These are phyloP conservation scores for Pluteus cervinus DNA, from an alignment of 768 basidiomycete genomes.

Conservation along the genomic window DNA sequence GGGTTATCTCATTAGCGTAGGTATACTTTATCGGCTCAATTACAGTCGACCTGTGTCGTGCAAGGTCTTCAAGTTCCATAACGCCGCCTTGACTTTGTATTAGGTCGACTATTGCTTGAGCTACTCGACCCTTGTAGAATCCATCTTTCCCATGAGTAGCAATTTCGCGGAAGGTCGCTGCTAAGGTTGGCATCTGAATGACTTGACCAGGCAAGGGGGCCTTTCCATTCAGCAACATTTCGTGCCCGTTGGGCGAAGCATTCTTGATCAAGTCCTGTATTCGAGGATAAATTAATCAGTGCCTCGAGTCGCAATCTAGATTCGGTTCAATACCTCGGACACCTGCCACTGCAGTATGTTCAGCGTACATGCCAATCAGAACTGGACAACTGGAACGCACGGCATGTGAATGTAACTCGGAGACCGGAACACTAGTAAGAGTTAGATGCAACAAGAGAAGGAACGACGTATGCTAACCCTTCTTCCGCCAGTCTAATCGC, in stretches of 20 bases:
- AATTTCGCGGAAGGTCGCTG: constrained; percentile 74
- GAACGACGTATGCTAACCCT: constrained; percentile 71
- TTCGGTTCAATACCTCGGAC: constrained; percentile 42
- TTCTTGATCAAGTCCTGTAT: constrained; percentile 63
- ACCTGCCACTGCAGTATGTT: constrained; percentile 40
- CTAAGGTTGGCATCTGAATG: constrained; percentile 76
- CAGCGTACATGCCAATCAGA: background rate
- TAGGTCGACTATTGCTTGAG: constrained; percentile 83
- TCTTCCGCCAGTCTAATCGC: constrained; percentile 90
- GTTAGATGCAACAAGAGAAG: constrained; percentile 1
- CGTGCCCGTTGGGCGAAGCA: constrained; percentile 79
- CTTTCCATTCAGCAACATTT: constrained; percentile 82
- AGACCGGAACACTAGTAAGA: constrained; percentile 69
- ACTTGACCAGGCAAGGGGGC: constrained; percentile 85
- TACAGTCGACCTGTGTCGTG: constrained; percentile 68
- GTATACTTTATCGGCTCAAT: constrained; percentile 92
- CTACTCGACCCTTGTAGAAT: constrained; percentile 90
- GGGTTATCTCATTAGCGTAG: constrained; percentile 77
- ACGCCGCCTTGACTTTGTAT: constrained; percentile 84
- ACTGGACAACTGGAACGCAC: constrained; percentile 25
- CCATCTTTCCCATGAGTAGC: constrained; percentile 83
- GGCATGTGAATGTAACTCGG: constrained; percentile 65
- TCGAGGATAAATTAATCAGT: constrained; percentile 1
- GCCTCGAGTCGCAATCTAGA: background rate
- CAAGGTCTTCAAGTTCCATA: constrained; percentile 92